Percentiles rank a stretch among this genome's conserved stretches.
These are phyloP conservation scores for Cenococcum geophilum DNA, from an alignment of 495 filamentous ascomycete genomes.

Conservation along the genomic window DNA sequence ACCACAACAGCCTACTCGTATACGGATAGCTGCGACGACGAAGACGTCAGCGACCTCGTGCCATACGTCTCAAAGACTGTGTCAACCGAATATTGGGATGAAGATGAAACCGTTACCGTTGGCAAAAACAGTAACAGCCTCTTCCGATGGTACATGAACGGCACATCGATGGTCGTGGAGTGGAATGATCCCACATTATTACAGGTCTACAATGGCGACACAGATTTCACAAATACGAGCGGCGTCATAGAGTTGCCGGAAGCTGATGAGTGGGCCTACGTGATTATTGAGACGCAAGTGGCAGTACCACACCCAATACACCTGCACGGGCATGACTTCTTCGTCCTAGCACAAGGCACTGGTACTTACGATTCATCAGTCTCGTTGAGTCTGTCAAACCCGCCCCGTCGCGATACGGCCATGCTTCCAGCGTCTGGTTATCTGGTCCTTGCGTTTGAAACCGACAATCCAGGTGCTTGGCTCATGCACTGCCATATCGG, in stretches of 20 bases:
- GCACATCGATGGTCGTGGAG: conserved; percentile 33
- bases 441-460: conserved; percentile 32
- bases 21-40: conserved; percentile 38
- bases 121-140: conserved; percentile 23
- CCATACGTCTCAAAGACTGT: conserved; percentile 26
- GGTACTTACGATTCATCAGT: conserved; percentile 18
- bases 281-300: conserved; percentile 32
- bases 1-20: conserved; percentile 34
- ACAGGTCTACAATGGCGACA: conserved; percentile 27
- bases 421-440: conserved; percentile 31
- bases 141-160: conserved; percentile 37
- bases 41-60: conserved; percentile 29
- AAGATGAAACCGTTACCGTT: conserved; percentile 28
- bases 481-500: conserved; percentile 39
- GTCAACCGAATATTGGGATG: conserved; percentile 13
- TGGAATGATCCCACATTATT: conserved; percentile 36
- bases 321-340: conserved; percentile 39
- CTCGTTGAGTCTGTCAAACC: conserved; percentile 31
- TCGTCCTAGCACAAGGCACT: conserved; percentile 30
- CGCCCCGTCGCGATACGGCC: conserved; percentile 33
- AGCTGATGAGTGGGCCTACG: conserved; percentile 36
- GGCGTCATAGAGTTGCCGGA: conserved; percentile 34
- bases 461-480: conserved; percentile 38
- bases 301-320: conserved; percentile 34
- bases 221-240: conserved; percentile 25